These are phyloP conservation scores for Phialocephala subalpina DNA, from an alignment of 2,329 filamentous ascomycete species.

Conservation along the genomic window DNA sequence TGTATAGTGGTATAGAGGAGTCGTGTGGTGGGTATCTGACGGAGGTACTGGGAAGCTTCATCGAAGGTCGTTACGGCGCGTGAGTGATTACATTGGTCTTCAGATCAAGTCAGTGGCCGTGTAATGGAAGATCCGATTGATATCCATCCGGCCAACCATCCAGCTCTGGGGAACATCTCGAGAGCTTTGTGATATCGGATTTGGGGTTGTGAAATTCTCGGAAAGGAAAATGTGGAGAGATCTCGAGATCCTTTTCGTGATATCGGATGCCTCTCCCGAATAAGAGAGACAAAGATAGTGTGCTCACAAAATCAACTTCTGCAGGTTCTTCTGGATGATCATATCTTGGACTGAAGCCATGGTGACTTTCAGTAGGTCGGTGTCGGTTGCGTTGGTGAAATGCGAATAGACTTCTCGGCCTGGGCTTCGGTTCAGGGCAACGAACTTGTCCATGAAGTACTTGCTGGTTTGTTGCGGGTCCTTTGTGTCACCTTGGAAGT, in stretches of 20 bases:
- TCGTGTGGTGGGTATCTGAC: neutral
- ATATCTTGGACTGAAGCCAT: conserved; percentile 89
- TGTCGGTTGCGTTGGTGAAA: conserved; percentile 67
- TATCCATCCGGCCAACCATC: conserved; percentile 7
- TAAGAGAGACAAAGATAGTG: conserved; percentile 7
- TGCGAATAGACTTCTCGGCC: conserved; percentile 65
- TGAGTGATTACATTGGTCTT: neutral
- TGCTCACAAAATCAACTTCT: conserved; percentile 70
- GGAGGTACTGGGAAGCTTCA: neutral
- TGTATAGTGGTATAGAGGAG: neutral
- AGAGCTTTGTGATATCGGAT: conserved; percentile 11
- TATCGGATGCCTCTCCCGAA: conserved; percentile 7
- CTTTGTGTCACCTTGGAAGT: conserved; percentile 75
- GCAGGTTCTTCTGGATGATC: conserved; percentile 85
- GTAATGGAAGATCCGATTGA: neutral
- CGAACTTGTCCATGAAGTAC: conserved; percentile 85
- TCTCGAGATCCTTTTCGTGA: conserved; percentile 10
- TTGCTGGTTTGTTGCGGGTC: conserved; percentile 80
- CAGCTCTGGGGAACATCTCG: conserved; percentile 8
- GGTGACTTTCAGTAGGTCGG: conserved; percentile 83
- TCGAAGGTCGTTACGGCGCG: conserved; percentile 7
- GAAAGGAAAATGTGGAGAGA: conserved; percentile 9
- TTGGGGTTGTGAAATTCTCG: neutral
- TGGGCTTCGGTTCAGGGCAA: conserved; percentile 72
- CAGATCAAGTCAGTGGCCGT: conserved; percentile 9